Percentiles rank a stretch among this genome's conserved stretches.
phyloP scores from a whole-genome alignment of 2,329 filamentous ascomycete genomes.

The Aspergillus sp. region DNA sequence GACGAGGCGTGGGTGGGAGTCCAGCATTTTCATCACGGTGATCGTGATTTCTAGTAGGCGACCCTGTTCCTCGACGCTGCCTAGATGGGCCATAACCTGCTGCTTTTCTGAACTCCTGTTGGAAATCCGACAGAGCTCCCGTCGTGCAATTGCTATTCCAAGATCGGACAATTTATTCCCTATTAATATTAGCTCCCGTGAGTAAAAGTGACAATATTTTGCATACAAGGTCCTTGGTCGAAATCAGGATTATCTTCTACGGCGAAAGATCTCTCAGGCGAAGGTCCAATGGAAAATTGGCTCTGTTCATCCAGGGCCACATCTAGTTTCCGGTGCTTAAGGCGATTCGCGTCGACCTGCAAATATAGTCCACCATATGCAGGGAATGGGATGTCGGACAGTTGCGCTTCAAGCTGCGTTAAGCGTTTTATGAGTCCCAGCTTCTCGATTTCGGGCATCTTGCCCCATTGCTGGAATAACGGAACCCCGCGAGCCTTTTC shows the following conservation, averaged over 20 bases:
- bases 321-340: too few species aligned
- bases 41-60: background rate
- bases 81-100: background rate
- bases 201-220: too few species aligned
- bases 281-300: too few species aligned
- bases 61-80: background rate
- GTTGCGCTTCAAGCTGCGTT: constrained; percentile 23
- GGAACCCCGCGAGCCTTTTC: constrained; percentile 30
- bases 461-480: constrained; percentile 30
- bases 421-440: constrained; percentile 29
- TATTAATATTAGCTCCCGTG: background rate
- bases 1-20: background rate
- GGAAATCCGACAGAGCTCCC: background rate
- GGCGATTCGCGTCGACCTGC: background rate
- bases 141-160: background rate
- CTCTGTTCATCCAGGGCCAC: too few species aligned
- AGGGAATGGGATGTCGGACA: constrained; percentile 26
- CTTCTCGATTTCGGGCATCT: constrained; percentile 24
- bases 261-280: too few species aligned
- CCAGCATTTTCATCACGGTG: background rate
- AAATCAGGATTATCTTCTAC: too few species aligned
- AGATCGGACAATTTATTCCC: background rate
- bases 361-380: constrained; percentile 34
- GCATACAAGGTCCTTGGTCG: too few species aligned
- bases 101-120: too few species aligned